Evolutionary conservation across 2,329 filamentous ascomycete genomes (phyloP).

Genomic region (Phialocephala subalpina): DNA sequence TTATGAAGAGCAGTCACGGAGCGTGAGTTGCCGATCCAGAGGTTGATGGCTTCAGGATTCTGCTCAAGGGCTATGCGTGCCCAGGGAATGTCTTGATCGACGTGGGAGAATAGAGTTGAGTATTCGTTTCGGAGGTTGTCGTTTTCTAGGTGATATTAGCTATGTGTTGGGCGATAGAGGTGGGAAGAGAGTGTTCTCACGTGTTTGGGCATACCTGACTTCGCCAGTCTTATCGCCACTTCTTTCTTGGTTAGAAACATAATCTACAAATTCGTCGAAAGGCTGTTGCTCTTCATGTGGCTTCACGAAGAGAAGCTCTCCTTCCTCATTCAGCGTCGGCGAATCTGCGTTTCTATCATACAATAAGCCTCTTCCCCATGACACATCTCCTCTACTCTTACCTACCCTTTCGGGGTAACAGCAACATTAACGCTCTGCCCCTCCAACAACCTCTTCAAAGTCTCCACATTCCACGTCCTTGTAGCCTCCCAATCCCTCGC

Average conservation of each 20-base stretch:
- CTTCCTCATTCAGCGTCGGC: constrained; percentile 51
- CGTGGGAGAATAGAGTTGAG: constrained; percentile 64
- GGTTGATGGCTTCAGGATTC: constrained; percentile 77
- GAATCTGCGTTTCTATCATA: constrained; percentile 56
- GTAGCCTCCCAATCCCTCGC: constrained; percentile 70
- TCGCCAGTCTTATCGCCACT: constrained; percentile 48
- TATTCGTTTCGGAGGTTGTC: constrained; percentile 84
- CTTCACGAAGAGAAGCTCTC: constrained; percentile 68
- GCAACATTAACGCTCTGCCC: constrained; percentile 74
- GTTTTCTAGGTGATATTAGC: constrained; percentile 63
- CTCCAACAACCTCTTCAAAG: constrained; percentile 63
- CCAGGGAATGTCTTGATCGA: constrained; percentile 72
- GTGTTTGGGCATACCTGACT: constrained; percentile 79
- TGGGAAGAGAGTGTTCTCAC: constrained; percentile 50
- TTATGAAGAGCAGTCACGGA: constrained; percentile 79
- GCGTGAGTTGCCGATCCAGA: constrained; percentile 75
- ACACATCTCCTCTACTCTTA: not conserved
- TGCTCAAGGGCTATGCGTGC: constrained; percentile 74
- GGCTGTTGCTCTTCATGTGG: constrained; percentile 72
- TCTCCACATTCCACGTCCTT: constrained; percentile 67
- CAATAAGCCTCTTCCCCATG: not conserved
- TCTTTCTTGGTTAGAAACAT: constrained; percentile 65
- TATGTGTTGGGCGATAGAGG: not conserved
- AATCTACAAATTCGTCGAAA: constrained; percentile 69
- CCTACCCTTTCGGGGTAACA: constrained; percentile 65